These are phyloP conservation scores for Hysterangium stoloniferum DNA, from an alignment of 768 basidiomycete genomes.

Conservation along the genomic window DNA sequence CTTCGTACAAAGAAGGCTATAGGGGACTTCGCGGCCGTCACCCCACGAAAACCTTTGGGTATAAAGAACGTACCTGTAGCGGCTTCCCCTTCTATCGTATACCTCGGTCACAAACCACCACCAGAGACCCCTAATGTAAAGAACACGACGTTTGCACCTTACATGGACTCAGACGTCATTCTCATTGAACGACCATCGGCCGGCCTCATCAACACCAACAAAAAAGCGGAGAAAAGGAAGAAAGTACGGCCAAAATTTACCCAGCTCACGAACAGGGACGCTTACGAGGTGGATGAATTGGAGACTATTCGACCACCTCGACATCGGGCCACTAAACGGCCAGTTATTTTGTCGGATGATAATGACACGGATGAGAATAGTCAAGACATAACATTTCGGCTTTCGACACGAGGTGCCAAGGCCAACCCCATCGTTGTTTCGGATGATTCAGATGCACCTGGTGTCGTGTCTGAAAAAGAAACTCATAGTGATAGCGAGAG, in stretches of 20 bases:
- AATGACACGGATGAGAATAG: conserved; percentile 1
- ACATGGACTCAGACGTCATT: neutral
- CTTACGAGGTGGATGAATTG: neutral
- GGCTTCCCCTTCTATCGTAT: conserved; percentile 6
- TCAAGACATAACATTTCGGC: neutral
- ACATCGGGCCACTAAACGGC: neutral
- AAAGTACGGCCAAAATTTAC: neutral
- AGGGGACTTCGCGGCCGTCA: neutral
- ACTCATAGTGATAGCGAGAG: too few species aligned
- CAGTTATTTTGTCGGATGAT: conserved; percentile 1
- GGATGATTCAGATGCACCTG: neutral
- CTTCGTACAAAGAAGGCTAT: conserved; percentile 1
- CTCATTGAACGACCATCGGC: neutral
- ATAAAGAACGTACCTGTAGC: neutral
- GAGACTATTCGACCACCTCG: neutral
- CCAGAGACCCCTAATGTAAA: neutral
- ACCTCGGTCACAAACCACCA: neutral
- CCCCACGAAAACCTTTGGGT: neutral
- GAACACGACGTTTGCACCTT: conserved; percentile 1
- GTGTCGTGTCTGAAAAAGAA: neutral
- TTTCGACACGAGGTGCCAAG: neutral
- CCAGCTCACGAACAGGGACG: neutral
- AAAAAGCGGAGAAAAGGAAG: neutral
- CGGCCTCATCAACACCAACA: neutral
- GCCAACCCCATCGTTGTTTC: conserved; percentile 3